Conservation (phyloP, 441 rosid genomes). For the Gossypium aridum region DNA sequence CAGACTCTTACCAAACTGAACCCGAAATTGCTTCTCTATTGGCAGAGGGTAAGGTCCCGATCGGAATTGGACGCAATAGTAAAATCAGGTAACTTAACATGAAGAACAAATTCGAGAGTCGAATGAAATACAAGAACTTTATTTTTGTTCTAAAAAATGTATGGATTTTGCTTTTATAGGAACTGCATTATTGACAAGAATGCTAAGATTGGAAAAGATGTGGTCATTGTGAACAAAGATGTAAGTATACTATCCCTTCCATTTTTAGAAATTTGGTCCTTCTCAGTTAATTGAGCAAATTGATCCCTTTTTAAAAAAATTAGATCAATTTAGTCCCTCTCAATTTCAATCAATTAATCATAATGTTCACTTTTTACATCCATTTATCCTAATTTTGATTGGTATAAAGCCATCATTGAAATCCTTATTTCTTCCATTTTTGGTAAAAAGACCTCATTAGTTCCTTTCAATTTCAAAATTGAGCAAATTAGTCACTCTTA, state of each 20-base stretch:
- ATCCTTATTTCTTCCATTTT: too few relatives aligned
- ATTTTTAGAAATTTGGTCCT: not conserved
- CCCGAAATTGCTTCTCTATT: slow-evolving; percentile 80
- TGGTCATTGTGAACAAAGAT: slow-evolving; percentile 60
- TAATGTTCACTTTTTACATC: too few relatives aligned
- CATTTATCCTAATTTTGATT: too few relatives aligned
- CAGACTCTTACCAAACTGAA: slow-evolving; percentile 84
- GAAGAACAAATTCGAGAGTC: not conserved
- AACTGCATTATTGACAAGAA: slow-evolving; percentile 92
- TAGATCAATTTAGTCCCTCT: too few relatives aligned
- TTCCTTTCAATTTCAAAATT: too few relatives aligned
- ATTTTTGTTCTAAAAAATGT: not conserved
- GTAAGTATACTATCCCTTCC: slow-evolving; percentile 8
- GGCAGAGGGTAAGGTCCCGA: slow-evolving; percentile 79
- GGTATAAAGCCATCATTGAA: too few relatives aligned
- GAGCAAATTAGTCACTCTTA: too few relatives aligned
- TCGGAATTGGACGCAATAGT: slow-evolving; percentile 73
- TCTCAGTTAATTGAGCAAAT: too few relatives aligned
- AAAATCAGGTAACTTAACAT: slow-evolving; percentile 48
- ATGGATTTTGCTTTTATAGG: slow-evolving; percentile 30
- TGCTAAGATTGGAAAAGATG: slow-evolving; percentile 78
- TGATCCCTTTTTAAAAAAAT: not conserved
- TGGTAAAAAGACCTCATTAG: too few relatives aligned
- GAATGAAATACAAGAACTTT: not conserved
- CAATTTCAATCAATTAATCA: too few relatives aligned